Percentiles rank a stretch among this genome's conserved stretches.
Evolutionary conservation across 176 grass and related monocot genomes (phyloP).

Genomic region (Eleusine coracana): DNA sequence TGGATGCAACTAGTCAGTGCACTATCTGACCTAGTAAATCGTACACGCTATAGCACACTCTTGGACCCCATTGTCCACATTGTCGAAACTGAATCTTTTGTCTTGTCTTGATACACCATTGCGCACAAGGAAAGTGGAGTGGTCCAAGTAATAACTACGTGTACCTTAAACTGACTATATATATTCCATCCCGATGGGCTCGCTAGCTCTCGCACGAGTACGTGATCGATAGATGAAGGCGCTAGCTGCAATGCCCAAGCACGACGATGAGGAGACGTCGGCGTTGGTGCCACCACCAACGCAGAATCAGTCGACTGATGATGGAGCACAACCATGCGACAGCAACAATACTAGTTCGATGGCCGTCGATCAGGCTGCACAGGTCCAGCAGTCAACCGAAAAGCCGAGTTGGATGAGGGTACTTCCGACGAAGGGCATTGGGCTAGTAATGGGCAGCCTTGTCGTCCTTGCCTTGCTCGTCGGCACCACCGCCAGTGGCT

Average conservation of each 20-base stretch:
- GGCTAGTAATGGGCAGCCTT: not conserved
- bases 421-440: conserved; percentile 10
- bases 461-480: conserved; percentile 19
- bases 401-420: no score
- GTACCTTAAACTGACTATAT: not conserved
- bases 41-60: no score
- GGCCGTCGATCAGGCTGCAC: no score
- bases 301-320: no score
- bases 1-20: no score
- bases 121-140: not conserved
- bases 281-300: no score
- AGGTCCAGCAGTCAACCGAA: no score
- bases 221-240: not conserved
- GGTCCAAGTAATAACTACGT: no score
- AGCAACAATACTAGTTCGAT: no score
- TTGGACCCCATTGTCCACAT: not conserved
- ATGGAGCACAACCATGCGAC: no score
- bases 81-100: not conserved
- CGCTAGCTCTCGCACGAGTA: not conserved
- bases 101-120: not conserved
- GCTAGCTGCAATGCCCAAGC: not conserved
- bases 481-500: conserved; percentile 1
- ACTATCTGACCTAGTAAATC: no score
- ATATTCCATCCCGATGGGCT: not conserved
- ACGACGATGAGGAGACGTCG: no score